A percentile compares a stretch with the other conserved stretches of the same genome.
These are phyloP conservation scores for Ophiostoma sp. DNA, from an alignment of 2,329 filamentous ascomycete species.

Conservation along the genomic window DNA sequence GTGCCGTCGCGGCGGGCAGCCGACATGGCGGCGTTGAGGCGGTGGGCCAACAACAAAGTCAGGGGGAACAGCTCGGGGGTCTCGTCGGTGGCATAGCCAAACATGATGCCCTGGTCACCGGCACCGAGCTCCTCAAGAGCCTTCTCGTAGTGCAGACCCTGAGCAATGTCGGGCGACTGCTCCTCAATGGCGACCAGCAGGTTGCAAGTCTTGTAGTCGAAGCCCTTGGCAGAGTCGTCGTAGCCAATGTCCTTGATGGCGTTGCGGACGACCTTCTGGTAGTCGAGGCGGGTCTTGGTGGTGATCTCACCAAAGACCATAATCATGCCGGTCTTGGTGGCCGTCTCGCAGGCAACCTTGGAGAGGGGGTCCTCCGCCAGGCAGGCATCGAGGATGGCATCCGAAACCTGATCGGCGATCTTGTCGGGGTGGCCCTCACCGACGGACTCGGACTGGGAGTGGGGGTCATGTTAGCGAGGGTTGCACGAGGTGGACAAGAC, in stretches of 20 bases:
- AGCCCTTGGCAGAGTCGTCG: slow-evolving; percentile 94
- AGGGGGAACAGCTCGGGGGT: slow-evolving; percentile 95
- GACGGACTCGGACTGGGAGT: slow-evolving; percentile 74
- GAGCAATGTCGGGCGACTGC: slow-evolving; percentile 97
- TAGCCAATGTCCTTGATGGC: slow-evolving; percentile 99
- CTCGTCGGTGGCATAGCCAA: slow-evolving; percentile 99
- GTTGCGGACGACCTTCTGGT: slow-evolving; percentile 94
- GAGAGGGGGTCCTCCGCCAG: slow-evolving; percentile 91
- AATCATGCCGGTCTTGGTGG: slow-evolving; percentile 99
- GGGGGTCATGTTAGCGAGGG: slow-evolving; percentile 10
- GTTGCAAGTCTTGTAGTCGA: slow-evolving; percentile 99
- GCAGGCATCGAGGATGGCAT: slow-evolving; percentile 98
- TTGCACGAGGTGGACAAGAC: neutral
- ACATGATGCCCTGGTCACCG: slow-evolving; percentile 99
- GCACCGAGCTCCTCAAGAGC: slow-evolving; percentile 96
- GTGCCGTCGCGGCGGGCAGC: slow-evolving; percentile 82
- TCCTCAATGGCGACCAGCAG: slow-evolving; percentile 98
- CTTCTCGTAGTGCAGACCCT: slow-evolving; percentile 98
- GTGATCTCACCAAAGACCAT: slow-evolving; percentile 99
- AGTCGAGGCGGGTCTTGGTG: slow-evolving; percentile 93
- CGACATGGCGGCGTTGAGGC: slow-evolving; percentile 94
- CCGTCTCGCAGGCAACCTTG: slow-evolving; percentile 98
- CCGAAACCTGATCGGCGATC: slow-evolving; percentile 97
- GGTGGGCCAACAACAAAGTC: slow-evolving; percentile 91
- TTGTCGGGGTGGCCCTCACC: slow-evolving; percentile 93